phyloP scores from a whole-genome alignment of 345 rosid species.

The Acer yangbiense region DNA sequence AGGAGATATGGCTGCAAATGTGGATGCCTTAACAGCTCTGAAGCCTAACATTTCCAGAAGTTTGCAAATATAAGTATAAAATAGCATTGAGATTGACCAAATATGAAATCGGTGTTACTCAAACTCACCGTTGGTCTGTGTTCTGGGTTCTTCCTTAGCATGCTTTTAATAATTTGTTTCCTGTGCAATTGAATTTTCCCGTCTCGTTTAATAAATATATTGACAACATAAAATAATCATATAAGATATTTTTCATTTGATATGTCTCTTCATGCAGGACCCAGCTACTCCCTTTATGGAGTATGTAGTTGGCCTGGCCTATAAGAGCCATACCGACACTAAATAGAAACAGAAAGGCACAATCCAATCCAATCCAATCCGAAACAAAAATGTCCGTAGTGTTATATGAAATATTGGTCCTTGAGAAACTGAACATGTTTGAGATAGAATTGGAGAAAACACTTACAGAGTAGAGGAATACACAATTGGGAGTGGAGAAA shows the following conservation, averaged over 20 bases:
- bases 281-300: not conserved
- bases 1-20: constrained; percentile 80
- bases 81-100: constrained; percentile 5
- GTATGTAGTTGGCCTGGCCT: not conserved
- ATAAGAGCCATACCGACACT: not conserved
- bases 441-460: constrained; percentile 12
- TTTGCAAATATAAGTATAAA: constrained; percentile 18
- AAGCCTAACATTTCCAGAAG: constrained; percentile 55
- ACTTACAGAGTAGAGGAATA: constrained; percentile 88
- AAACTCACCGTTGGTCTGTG: constrained; percentile 76
- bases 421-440: not conserved
- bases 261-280: not conserved
- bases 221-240: not conserved
- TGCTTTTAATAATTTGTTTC: constrained; percentile 90
- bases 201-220: not conserved
- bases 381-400: not conserved
- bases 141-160: constrained; percentile 86
- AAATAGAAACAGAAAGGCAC: not conserved
- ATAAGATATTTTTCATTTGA: not conserved
- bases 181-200: constrained; percentile 40
- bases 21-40: constrained; percentile 86
- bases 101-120: constrained; percentile 16
- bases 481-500: constrained; percentile 92
- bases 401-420: not conserved
- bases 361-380: not conserved